Base-by-base conservation (phyloP, 164 flowering plant genomes). In the Vitis rotundifolia region DNA sequence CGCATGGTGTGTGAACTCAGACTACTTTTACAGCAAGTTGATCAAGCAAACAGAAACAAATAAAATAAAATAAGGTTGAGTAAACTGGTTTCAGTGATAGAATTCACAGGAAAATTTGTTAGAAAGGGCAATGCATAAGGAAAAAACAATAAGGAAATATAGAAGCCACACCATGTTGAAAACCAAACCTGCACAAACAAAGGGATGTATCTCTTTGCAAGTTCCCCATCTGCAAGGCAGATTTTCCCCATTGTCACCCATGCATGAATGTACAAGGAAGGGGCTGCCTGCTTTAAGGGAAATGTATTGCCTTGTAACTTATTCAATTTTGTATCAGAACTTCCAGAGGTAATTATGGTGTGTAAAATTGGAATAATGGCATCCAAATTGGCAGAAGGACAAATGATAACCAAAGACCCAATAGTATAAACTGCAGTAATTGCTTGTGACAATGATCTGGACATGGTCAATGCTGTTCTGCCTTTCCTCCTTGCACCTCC, bases 231-330 rank as follows among this genome's bases (percentile, higher is more conserved):
- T 22, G 90, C 91, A 60, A 96, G 87, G 77, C 99, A 96, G 50
- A 96, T 82, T 83, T 96, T 96, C 64, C 97, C 98, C 95, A 93
- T 90, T 14, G 99, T 82, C 72, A 93, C 63, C 98, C 99, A 96
- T 37, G 95, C 88, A 69, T 96, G 99, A 75, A 85, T 79, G 70
- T 93, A 96, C 63, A 96, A 76, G 15, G 93, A 83, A 57, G 91
- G 91, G 15, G 89, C 89, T 48, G 68, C 69, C 73, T 85, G 84
- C 77, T 88, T 85, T 55, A 86, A 22, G 64, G 90, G 80, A 65
- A 79, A 71, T 14, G 69, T 59, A 50, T 84, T 69, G 49, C 81
- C 77, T 18, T 90, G 84, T 47, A 86, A 60, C 71, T 83, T 83
- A 52, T 82, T 81, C 55, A 76, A 63, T 67, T 81, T 91, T 8